These are phyloP conservation scores for Malus domestica DNA, from an alignment of 306 rosid species.

Conservation along the genomic window ASM211411v1 NC_041794.1:4256001-4256500, in stretches of 20 bases:
- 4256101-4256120: not conserved
- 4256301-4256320: not conserved
- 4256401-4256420: slow-evolving; percentile 33
- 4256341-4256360: slow-evolving; percentile 47
- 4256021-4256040: not conserved
- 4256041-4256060: not conserved
- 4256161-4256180: not conserved
- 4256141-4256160: not conserved
- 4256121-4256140: too few relatives aligned
- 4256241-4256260: not conserved
- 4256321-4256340: slow-evolving; percentile 6
- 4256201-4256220: not conserved
- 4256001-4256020: not conserved
- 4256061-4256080: not conserved
- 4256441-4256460: slow-evolving; percentile 37
- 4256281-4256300: not conserved
- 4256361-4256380: slow-evolving; percentile 41
- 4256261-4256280: not conserved
- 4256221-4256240: not conserved
- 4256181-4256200: not conserved
- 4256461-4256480: slow-evolving; percentile 45
- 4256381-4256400: slow-evolving; percentile 31
- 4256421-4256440: slow-evolving; percentile 41
- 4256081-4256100: not conserved
- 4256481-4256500: slow-evolving; percentile 85